Evolutionary conservation across 2,329 filamentous ascomycete species (phyloP), one percentile per base, ranked within the genome.

Genomic region (Meredithiella fracta): DNA sequence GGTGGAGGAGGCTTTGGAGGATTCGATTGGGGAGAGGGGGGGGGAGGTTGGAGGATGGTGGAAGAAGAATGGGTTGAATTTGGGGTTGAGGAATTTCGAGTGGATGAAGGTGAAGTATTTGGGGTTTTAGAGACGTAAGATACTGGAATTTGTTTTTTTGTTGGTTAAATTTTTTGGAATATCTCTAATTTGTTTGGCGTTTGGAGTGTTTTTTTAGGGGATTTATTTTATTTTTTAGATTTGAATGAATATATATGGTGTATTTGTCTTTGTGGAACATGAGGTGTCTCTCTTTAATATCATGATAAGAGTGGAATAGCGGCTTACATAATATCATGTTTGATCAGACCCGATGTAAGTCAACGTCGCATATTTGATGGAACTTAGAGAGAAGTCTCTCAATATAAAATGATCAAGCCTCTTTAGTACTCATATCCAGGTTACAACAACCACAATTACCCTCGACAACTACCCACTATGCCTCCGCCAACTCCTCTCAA

Each of bases 1-100:
- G 67, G 92, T 97, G 59, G 90, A 96, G 66, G 91, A 96, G 69
- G 90, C 90, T 0, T 74, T 96, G 40, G 90, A 96, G 66, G 90
- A 95, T 65, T 86, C 87, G 22, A 78, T 91, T 52, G 78, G 78
- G 7, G 82, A 84, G 55, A 84, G 88, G 60, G 79, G 82, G 61
- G 76, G 77, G 38, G 15, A 7, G 17, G 86, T 94, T 17, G 73
- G 86, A 57, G 74, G 77, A 60, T 97, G 91, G 91, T 97, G 91
- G 91, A 84, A 86, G 23, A 72, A 75, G 61, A 91, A 92, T 62
- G 88, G 87, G 0, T 70, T 94, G 60, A 91, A 92, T 64, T 68
- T 94, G 54, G 85, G 86, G 1, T 74, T 92, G 42, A 82, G 85
- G 2, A 91, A 87, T 42, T 88, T 85, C 61, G 88, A 94, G 67